A percentile compares a stretch with the other conserved stretches of the same genome.
phyloP scores from a whole-genome alignment of 2,329 filamentous ascomycete genomes.

The Aspergillus sojae region DNA sequence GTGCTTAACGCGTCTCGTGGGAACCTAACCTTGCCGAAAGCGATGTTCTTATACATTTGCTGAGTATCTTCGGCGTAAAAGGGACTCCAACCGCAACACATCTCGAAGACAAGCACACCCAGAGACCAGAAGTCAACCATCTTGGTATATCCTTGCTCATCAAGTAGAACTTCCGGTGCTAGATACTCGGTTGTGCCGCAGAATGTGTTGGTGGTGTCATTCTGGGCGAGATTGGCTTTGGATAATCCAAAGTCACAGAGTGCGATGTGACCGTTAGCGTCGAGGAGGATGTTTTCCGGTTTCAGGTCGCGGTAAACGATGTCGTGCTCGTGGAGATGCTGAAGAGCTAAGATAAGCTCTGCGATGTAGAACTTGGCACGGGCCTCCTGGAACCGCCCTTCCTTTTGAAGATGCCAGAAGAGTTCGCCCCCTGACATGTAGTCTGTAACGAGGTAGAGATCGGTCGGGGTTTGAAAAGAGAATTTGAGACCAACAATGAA shows the following conservation, averaged over 20 bases:
- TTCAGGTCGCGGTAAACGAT: slow-evolving; percentile 98
- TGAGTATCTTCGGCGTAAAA: slow-evolving; percentile 99
- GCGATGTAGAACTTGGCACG: slow-evolving; percentile 99
- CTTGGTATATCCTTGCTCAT: slow-evolving; percentile 97
- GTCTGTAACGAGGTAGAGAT: slow-evolving; percentile 97
- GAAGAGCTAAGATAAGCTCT: slow-evolving; percentile 90
- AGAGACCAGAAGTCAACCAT: slow-evolving; percentile 99
- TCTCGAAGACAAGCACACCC: slow-evolving; percentile 96
- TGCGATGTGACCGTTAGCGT: slow-evolving; percentile 96
- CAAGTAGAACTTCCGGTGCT: slow-evolving; percentile 89
- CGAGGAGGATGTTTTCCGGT: slow-evolving; percentile 94
- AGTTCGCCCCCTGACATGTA: slow-evolving; percentile 99
- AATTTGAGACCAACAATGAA: slow-evolving; percentile 99
- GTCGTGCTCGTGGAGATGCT: slow-evolving; percentile 94
- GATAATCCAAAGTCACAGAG: slow-evolving; percentile 97
- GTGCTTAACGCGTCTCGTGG: slow-evolving; percentile 91
- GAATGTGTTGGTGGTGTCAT: slow-evolving; percentile 98
- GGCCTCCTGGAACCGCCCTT: slow-evolving; percentile 91
- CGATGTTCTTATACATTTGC: slow-evolving; percentile 99
- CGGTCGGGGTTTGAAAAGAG: slow-evolving; percentile 95
- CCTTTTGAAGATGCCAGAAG: slow-evolving; percentile 98
- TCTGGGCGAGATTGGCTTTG: slow-evolving; percentile 95
- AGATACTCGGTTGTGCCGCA: slow-evolving; percentile 98
- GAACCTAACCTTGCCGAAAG: slow-evolving; percentile 96
- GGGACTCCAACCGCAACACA: slow-evolving; percentile 99